These are phyloP conservation scores for Vicia faba DNA, from an alignment of 306 rosid species.

Conservation along the genomic window DNA sequence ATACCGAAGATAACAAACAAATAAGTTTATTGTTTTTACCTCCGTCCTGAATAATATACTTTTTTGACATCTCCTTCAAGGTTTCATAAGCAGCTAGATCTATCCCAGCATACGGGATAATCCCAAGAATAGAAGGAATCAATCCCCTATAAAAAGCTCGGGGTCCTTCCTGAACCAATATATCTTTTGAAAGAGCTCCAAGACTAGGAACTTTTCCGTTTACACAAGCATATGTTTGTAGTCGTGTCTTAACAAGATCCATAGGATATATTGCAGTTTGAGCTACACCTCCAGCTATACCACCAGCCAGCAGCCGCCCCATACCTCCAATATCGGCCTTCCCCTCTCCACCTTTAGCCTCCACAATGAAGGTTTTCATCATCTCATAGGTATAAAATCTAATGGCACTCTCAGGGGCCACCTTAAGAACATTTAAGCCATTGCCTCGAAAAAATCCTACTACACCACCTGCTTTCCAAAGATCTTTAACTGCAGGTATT, in stretches of 20 bases:
- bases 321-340: slow-evolving; percentile 62
- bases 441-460: slow-evolving; percentile 92
- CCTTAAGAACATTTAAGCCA: slow-evolving; percentile 89
- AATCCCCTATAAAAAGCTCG: slow-evolving; percentile 90
- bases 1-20: slow-evolving; percentile 36
- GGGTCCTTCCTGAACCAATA: slow-evolving; percentile 88
- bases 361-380: slow-evolving; percentile 60
- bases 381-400: slow-evolving; percentile 80
- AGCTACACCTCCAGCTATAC: slow-evolving; percentile 90
- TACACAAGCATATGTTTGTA: slow-evolving; percentile 65
- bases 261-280: slow-evolving; percentile 87
- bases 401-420: slow-evolving; percentile 96
- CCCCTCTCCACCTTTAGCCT: slow-evolving; percentile 53
- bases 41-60: slow-evolving; percentile 66
- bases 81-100: slow-evolving; percentile 93
- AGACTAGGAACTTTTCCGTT: slow-evolving; percentile 69
- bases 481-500: slow-evolving; percentile 69
- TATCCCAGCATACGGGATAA: slow-evolving; percentile 93
- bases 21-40: slow-evolving; percentile 58
- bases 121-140: slow-evolving; percentile 89
- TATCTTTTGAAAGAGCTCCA: slow-evolving; percentile 69
- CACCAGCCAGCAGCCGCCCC: slow-evolving; percentile 82
- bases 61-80: slow-evolving; percentile 86
- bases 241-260: slow-evolving; percentile 91
- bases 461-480: slow-evolving; percentile 75